A percentile compares a stretch with the other conserved stretches of the same genome.
phyloP scores from a whole-genome alignment of 2,329 filamentous ascomycete genomes.

The Aspergillus fumigatus region DNA sequence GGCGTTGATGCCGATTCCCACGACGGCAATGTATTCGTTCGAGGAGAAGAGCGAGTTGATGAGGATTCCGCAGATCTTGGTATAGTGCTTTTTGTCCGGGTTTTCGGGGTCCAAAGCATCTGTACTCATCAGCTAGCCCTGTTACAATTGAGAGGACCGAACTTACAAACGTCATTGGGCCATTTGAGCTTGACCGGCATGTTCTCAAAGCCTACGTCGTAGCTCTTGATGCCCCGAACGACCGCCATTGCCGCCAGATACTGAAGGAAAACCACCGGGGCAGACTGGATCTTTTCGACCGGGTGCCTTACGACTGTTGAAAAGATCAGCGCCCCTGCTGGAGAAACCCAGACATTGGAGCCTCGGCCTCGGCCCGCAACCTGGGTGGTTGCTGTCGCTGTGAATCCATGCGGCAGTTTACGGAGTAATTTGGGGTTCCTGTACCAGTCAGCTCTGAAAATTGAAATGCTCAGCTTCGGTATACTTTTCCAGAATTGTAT shows the following conservation, averaged over 20 bases:
- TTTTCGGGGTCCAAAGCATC: conserved; percentile 63
- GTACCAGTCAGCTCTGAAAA: conserved; percentile 1
- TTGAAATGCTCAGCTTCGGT: conserved; percentile 8
- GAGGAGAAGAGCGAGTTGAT: conserved; percentile 80
- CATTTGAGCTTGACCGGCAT: conserved; percentile 87
- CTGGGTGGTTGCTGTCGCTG: conserved; percentile 79
- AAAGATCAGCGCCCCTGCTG: conserved; percentile 79
- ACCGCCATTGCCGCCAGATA: conserved; percentile 88
- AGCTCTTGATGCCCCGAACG: conserved; percentile 74
- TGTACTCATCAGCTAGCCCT: conserved; percentile 21
- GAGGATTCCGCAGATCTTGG: conserved; percentile 90
- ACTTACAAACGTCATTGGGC: conserved; percentile 88
- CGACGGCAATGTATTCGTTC: conserved; percentile 75
- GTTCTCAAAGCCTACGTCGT: conserved; percentile 68
- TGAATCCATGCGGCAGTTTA: conserved; percentile 78
- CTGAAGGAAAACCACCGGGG: conserved; percentile 88
- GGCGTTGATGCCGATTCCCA: conserved; percentile 83
- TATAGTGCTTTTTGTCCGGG: conserved; percentile 52
- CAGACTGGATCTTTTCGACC: conserved; percentile 62
- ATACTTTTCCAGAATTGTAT: conserved; percentile 85
- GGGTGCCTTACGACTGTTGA: conserved; percentile 84
- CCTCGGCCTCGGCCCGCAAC: conserved; percentile 84
- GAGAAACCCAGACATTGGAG: conserved; percentile 91
- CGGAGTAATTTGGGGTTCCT: conserved; percentile 75
- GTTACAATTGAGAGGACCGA: background rate